These are phyloP conservation scores for Solanum paucissectum DNA, from an alignment of 257 asterid species.

Conservation along the genomic window DNA sequence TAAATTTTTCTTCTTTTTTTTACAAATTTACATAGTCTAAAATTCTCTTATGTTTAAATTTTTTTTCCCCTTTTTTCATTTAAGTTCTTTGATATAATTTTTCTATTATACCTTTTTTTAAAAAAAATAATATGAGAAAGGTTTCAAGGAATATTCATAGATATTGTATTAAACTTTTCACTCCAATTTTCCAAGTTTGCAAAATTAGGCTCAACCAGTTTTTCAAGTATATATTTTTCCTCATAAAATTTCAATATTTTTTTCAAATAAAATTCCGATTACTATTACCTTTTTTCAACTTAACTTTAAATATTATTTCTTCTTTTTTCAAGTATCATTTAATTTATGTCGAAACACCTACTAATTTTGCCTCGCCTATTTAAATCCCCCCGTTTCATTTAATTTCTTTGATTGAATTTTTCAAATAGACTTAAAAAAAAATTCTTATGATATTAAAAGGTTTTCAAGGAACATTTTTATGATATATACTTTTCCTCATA, in stretches of 20 bases:
- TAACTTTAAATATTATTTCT: neutral
- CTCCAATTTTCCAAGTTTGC: neutral
- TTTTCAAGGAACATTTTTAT: too few species aligned
- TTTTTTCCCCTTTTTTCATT: neutral
- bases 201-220: neutral
- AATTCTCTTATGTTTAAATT: too few species aligned
- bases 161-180: neutral
- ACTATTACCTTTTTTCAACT: neutral
- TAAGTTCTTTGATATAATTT: neutral
- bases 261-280: neutral
- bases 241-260: neutral
- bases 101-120: too few species aligned
- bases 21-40: neutral
- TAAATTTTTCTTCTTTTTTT: neutral
- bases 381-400: neutral
- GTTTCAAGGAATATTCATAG: neutral
- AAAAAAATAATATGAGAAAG: neutral
- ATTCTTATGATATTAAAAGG: too few species aligned
- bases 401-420: neutral
- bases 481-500: too few species aligned
- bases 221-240: neutral
- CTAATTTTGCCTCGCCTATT: neutral
- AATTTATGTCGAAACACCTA: neutral
- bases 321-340: neutral
- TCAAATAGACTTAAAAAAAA: too few species aligned